Evolutionary conservation across 164 flowering plant species (phyloP), one percentile per base, ranked within the genome.

Genomic region (Kalanchoe fedtschenkoi): DNA sequence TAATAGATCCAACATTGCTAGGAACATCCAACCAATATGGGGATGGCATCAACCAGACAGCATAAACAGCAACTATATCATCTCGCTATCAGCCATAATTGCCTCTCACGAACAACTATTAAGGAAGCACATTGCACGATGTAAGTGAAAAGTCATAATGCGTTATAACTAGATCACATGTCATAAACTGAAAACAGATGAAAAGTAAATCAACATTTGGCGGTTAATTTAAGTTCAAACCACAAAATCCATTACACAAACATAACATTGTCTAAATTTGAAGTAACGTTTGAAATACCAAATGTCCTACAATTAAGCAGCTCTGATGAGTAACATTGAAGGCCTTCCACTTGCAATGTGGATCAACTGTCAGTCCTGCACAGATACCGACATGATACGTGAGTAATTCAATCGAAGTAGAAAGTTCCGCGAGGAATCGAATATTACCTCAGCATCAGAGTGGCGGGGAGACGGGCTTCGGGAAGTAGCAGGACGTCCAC

Each of bases 381-480:
- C 13, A 26, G 15, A 51, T 26, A 30, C 56, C 56, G 14, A 51
- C 14, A 24, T 32, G 26, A 28, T 24, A 24, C 24, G 26, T 51
- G 11, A 51, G 42, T 29, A 58, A 28, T 41, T 28, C 61, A 41
- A 51, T 14, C 1, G 16, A 53, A 29, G 61, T 1, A 10, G 47
- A 53, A 34, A 51, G 47, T 29, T 34, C 16, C 24, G 13, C n/a
- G 3, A 21, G 28, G 10, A 26, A 16, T 70, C 80, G 34, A n/a
- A n/a, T 33, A 19, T 74, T 47, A 85, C 96, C 64, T 82, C 82
- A 60, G 79, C 84, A 69, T 82, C 83, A 22, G 85, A 77, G 58
- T 63, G 77, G 21, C 47, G 78, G 9, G 82, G 83, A 42, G 89
- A 82, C 14, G 78, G 83, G 60, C 87, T 84, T 38, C 74, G 77